Evolutionary conservation across 1,284 basidiomycete genomes (phyloP), one percentile per base, ranked within the genome.

Genomic region (Trametes pubescens): DNA sequence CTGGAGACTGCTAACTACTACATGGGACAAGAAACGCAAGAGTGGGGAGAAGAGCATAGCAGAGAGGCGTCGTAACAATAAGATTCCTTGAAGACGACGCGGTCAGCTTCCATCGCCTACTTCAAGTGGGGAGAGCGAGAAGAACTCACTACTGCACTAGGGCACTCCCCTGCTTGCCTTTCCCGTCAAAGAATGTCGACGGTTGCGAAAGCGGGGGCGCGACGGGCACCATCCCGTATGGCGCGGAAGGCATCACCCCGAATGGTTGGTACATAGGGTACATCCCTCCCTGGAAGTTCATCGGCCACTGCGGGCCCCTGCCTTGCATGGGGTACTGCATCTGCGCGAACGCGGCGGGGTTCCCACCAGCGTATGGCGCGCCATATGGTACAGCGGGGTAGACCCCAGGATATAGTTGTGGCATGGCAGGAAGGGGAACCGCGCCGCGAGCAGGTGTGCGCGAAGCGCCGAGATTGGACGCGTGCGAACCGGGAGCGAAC

Each of bases 181-280:
- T 69, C 4, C 53, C 65, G 47, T 66, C 65, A 24, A 57, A 69
- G 40, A 69, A 66, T 46, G 61, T 44, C 13, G 60, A 22, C 5
- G 61, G 49, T 26, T 56, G 62, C n/a, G 64, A 40, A 26, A 67
- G 32, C 21, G 65, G 59, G 21, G 67, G 61, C 34, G 66, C 55
- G 35, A 68, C 55, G 8, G 66, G 64, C 14, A 68, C 57, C 65
- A 69, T 66, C 38, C 60, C 65, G 48, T 63, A 69, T 24, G 65
- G 65, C 46, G 57, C 61, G n/a, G 55, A 32, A 2, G 65, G 63
- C 58, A 66, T 61, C 29, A 66, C 61, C n/a, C 62, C 61, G 29
- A 66, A 69, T n/a, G 67, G 59, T 58, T 66, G 65, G 46, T 69
- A 69, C 52, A 65, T 44, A 8, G 65, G 55, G 46, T 69, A 69